These are phyloP conservation scores for Heritiera fomes DNA, from an alignment of 345 rosid genomes.

Conservation along the genomic window DNA sequence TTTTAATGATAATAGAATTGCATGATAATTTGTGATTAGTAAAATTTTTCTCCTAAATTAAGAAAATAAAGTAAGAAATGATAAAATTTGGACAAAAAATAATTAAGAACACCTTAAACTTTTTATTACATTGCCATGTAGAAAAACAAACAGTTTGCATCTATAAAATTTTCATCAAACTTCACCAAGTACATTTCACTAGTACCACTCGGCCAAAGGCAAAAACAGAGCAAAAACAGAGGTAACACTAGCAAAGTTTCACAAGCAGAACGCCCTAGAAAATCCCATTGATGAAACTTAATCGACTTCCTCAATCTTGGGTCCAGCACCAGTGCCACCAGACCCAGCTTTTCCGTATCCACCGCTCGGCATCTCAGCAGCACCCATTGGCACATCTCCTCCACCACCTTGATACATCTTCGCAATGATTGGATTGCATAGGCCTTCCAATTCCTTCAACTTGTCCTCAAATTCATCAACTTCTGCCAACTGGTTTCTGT, in stretches of 20 bases:
- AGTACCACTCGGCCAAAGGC: neutral
- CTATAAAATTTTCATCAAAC: too few relatives aligned
- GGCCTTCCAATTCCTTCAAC: slow-evolving; percentile 3
- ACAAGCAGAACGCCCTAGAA: neutral
- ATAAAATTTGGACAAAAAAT: neutral
- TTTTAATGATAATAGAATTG: too few relatives aligned
- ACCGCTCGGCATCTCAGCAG: neutral
- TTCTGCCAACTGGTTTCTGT: neutral
- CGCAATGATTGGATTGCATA: neutral
- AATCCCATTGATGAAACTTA: slow-evolving; percentile 8
- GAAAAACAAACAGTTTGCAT: too few relatives aligned
- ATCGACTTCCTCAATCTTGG: slow-evolving; percentile 42
- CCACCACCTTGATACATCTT: slow-evolving; percentile 10
- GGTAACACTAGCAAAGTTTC: neutral
- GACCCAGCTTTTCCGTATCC: neutral
- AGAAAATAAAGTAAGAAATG: neutral
- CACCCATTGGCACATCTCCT: neutral
- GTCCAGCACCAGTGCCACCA: slow-evolving; percentile 25
- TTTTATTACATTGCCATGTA: neutral
- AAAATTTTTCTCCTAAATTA: too few relatives aligned
- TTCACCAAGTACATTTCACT: neutral
- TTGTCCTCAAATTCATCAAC: neutral
- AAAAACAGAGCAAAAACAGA: neutral
- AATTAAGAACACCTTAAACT: neutral
- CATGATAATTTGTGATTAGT: too few relatives aligned